Base-by-base conservation (phyloP, 2,329 filamentous ascomycete species). In the Xylaria sp. region DNA sequence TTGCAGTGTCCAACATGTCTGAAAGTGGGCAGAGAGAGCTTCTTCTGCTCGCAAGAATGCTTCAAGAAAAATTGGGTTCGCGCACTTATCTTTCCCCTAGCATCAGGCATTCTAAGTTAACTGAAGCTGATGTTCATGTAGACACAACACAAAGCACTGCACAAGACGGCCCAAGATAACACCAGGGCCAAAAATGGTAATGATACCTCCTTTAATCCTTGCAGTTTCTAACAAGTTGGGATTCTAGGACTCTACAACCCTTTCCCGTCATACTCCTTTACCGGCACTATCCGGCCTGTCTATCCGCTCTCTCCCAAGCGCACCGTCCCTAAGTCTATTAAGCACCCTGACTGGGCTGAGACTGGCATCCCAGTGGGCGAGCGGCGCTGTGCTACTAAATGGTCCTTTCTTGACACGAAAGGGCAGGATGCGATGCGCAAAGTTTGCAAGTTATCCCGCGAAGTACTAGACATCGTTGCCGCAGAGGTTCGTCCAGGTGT, bases 61-160 rank as follows among this genome's bases (percentile, higher is more conserved):
- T 99, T 99, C 84, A 98, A 98, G 87, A 91, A 90, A 81, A 99
- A 94, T 85, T 99, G 96, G 96, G 96, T 98, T 90, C 75, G 89
- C 74, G 1, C 31, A 44, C 12, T 20, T 39, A n/a, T 37, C 2
- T 23, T 8, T 46, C 12, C 41, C 48, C 15, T 37, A 23, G 20
- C 25, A 34, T 44, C 28, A 51, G 25, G 4, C 3, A 59, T n/a
- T 57, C 7, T 48, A 4, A 31, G 10, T 55, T 51, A 18, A 62
- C 46, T n/a, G 8, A 7, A 13, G 28, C 3, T 54, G 46, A 8
- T 20, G 23, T 61, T 20, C 9, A 20, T 48, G 2, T 76, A 97
- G 94, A 85, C 84, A 80, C 89, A 91, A 71, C 95, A 98, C 84
- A 98, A 98, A 84, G 81, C 86, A 69, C 80, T 91, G 74, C 94